Percentiles rank a stretch among this genome's conserved stretches.
Evolutionary conservation across 1,139 yeast genomes (phyloP).

Genomic region (Diutina ranongensis): DNA sequence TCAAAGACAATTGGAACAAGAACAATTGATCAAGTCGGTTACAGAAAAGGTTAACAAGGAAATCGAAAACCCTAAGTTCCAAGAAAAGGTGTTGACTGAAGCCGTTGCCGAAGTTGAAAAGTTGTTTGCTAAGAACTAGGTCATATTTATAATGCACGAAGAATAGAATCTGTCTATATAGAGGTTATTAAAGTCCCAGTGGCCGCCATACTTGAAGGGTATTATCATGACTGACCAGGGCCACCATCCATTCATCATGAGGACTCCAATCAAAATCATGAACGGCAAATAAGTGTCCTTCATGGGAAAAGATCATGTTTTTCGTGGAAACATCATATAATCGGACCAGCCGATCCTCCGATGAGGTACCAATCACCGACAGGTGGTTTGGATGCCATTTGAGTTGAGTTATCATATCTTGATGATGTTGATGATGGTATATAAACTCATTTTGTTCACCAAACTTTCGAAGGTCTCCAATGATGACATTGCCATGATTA

Average conservation of each 20-base stretch:
- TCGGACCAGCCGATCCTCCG: constrained; percentile 60
- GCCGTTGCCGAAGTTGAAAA: constrained; percentile 87
- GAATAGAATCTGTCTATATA: not conserved
- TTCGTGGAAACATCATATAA: constrained; percentile 52
- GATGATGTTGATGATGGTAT: constrained; percentile 21
- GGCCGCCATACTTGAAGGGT: constrained; percentile 67
- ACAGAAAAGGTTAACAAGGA: constrained; percentile 83
- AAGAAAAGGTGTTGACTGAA: constrained; percentile 83
- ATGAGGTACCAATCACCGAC: constrained; percentile 58
- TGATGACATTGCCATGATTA: not conserved
- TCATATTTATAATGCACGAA: constrained; percentile 5
- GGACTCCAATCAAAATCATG: constrained; percentile 84
- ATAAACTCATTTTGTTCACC: not conserved
- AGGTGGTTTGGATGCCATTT: constrained; percentile 68
- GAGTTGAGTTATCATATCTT: constrained; percentile 52
- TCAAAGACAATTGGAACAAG: constrained; percentile 94
- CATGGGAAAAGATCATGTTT: constrained; percentile 55
- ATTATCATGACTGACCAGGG: constrained; percentile 83
- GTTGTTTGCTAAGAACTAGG: constrained; percentile 46
- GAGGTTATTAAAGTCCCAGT: not conserved
- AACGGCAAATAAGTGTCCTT: constrained; percentile 84
- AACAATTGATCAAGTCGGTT: constrained; percentile 78
- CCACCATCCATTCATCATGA: constrained; percentile 65
- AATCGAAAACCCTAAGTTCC: constrained; percentile 81
- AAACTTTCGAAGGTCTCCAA: not conserved